Evolutionary conservation across 164 flowering plant species (phyloP).

Genomic region (Macadamia integrifolia): DNA sequence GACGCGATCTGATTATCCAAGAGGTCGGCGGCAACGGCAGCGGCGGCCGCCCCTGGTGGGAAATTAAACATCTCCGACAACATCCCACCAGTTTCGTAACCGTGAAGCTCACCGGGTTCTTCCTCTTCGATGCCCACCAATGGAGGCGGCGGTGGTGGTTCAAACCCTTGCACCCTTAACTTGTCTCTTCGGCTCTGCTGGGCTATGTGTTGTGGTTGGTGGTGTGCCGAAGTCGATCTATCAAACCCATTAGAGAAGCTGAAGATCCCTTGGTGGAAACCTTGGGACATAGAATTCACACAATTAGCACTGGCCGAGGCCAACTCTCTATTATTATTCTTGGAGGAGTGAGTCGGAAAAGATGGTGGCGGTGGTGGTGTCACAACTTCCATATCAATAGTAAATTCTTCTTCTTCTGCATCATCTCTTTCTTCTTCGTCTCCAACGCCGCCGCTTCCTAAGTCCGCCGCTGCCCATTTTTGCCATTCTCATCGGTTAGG

Average conservation of each 20-base stretch:
- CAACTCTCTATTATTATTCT: neutral
- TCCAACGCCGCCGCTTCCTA: neutral
- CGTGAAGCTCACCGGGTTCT: constrained; percentile 28
- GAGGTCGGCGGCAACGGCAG: constrained; percentile 22
- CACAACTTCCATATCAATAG: constrained; percentile 41
- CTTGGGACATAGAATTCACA: constrained; percentile 61
- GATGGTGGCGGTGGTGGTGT: constrained; percentile 13
- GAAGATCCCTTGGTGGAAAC: constrained; percentile 50
- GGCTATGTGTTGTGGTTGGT: constrained; percentile 14
- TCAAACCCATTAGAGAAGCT: constrained; percentile 63
- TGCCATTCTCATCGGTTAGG: neutral
- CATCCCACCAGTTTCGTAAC: constrained; percentile 59
- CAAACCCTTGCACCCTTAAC: constrained; percentile 40
- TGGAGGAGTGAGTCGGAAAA: neutral
- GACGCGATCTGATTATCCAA: constrained; percentile 29
- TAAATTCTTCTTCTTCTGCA: constrained; percentile 23
- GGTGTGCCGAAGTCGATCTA: constrained; percentile 34
- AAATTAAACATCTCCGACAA: constrained; percentile 82
- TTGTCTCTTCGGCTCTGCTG: constrained; percentile 64
- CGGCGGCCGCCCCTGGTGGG: constrained; percentile 15
- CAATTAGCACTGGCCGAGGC: constrained; percentile 6
- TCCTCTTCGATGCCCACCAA: constrained; percentile 34
- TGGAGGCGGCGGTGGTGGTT: constrained; percentile 28
- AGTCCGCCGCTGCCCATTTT: constrained; percentile 5
- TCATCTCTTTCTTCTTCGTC: constrained; percentile 16